These are phyloP conservation scores for Powellomyces hirtus DNA, from an alignment of 192 early-diverging fungal genomes.

Conservation along the genomic window DNA sequence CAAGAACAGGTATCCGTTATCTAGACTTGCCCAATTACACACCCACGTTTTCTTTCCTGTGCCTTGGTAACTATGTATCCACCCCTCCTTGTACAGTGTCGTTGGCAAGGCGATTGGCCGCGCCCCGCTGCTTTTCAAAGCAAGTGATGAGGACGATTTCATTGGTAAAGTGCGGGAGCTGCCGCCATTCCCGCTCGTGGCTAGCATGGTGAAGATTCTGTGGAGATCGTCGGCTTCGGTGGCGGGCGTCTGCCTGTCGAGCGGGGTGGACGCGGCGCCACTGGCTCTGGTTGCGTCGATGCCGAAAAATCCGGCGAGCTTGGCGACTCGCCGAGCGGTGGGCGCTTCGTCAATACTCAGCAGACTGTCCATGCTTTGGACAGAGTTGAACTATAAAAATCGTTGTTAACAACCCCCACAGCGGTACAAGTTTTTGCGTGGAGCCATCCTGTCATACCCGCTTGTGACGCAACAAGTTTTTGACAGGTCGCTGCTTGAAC, in stretches of 20 bases:
- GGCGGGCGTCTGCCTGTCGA: background rate
- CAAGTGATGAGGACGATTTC: background rate
- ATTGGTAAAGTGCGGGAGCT: background rate
- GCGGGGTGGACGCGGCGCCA: background rate
- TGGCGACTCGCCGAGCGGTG: conserved; percentile 24
- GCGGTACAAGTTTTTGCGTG: too few relatives aligned
- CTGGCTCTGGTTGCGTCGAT: conserved; percentile 10
- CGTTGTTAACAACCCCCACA: too few relatives aligned
- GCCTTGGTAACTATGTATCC: conserved; percentile 8
- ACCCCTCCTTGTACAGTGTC: conserved; percentile 36
- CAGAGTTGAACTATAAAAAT: too few relatives aligned
- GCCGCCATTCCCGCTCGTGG: background rate
- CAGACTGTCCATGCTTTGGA: conserved; percentile 9
- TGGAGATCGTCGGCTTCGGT: conserved; percentile 16
- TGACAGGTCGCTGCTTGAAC: conserved; percentile 35
- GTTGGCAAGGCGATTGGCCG: conserved; percentile 3
- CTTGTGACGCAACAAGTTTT: conserved; percentile 25
- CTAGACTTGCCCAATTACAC: conserved; percentile 25
- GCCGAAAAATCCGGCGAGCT: conserved; percentile 47
- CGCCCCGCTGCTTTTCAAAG: background rate
- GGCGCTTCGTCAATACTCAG: background rate
- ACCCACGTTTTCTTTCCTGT: conserved; percentile 18
- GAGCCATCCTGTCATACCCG: too few relatives aligned
- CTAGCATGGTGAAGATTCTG: conserved; percentile 29
- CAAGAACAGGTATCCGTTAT: conserved; percentile 18